Conservation (phyloP, 768 basidiomycete species). For the Boletus sp. region DNA sequence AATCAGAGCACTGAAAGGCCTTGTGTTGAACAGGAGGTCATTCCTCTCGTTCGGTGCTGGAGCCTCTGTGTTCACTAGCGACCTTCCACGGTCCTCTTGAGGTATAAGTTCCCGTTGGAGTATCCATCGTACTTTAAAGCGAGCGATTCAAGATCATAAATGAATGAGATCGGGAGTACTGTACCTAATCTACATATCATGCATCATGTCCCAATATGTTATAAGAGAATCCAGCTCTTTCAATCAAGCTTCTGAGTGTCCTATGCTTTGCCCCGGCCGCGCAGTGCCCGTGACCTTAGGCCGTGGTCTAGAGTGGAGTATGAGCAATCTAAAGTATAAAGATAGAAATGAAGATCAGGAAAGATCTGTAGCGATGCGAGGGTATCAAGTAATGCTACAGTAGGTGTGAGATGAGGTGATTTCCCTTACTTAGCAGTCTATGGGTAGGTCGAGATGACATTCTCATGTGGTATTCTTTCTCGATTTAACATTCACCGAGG, state of each 20-base stretch:
- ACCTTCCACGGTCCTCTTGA: conserved; percentile 1
- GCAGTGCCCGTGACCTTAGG: background rate
- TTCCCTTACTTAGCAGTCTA: background rate
- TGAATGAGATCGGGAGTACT: background rate
- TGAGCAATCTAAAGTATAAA: background rate
- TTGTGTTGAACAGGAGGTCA: conserved; percentile 69
- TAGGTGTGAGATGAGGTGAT: background rate
- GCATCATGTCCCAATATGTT: background rate
- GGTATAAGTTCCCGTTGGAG: background rate
- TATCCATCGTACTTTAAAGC: background rate
- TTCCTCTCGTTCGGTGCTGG: conserved; percentile 9
- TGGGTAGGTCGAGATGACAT: background rate
- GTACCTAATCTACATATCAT: background rate
- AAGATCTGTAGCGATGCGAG: background rate
- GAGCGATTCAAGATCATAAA: background rate
- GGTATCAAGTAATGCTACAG: background rate
- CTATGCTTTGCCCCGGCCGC: background rate
- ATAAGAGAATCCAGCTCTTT: background rate
- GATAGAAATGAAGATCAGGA: background rate
- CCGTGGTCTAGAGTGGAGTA: background rate
- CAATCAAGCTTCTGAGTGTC: background rate
- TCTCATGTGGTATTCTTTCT: background rate
- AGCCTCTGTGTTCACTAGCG: conserved; percentile 5
- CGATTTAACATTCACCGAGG: conserved; percentile 37
- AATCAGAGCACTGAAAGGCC: conserved; percentile 73